Percentiles rank a stretch among this genome's conserved stretches.
Conservation (phyloP, 2,329 filamentous ascomycete genomes). For the Alternaria conjuncta region DNA sequence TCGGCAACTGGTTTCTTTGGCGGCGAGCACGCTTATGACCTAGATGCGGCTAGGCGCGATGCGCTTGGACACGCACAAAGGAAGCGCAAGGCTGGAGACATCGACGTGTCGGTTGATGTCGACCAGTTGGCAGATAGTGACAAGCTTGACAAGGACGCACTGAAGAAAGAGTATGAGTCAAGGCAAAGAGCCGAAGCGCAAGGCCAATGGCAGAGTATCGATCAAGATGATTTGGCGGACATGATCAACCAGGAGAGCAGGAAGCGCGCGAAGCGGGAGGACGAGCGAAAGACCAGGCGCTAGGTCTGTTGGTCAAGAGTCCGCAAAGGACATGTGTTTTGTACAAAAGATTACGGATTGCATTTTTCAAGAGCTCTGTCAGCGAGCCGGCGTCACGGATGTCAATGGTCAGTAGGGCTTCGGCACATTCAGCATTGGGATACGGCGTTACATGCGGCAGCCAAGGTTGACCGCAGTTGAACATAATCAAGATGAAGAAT, state of each 20-base stretch:
- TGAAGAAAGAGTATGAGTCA: slow-evolving; percentile 80
- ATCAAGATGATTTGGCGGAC: slow-evolving; percentile 89
- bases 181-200: slow-evolving; percentile 67
- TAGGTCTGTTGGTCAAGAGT: slow-evolving; percentile 21
- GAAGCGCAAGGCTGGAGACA: slow-evolving; percentile 90
- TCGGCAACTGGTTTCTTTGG: slow-evolving; percentile 94
- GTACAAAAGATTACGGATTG: slow-evolving; percentile 31
- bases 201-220: slow-evolving; percentile 72
- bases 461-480: slow-evolving; percentile 27
- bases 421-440: slow-evolving; percentile 30
- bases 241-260: slow-evolving; percentile 95
- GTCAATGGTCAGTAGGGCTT: slow-evolving; percentile 19
- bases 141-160: slow-evolving; percentile 82
- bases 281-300: slow-evolving; percentile 72
- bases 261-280: slow-evolving; percentile 87
- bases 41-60: slow-evolving; percentile 62
- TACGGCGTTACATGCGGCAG: slow-evolving; percentile 31
- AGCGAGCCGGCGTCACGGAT: slow-evolving; percentile 31
- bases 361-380: slow-evolving; percentile 21
- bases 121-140: slow-evolving; percentile 78
- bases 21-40: slow-evolving; percentile 90
- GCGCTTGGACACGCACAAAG: slow-evolving; percentile 84
- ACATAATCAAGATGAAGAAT: slow-evolving; percentile 36
- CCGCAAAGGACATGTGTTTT: slow-evolving; percentile 15
- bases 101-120: slow-evolving; percentile 90